Percentiles rank a stretch among this genome's conserved stretches.
phyloP scores from a whole-genome alignment of 192 early-diverging fungal species.

The Chytriomyces sp. region DNA sequence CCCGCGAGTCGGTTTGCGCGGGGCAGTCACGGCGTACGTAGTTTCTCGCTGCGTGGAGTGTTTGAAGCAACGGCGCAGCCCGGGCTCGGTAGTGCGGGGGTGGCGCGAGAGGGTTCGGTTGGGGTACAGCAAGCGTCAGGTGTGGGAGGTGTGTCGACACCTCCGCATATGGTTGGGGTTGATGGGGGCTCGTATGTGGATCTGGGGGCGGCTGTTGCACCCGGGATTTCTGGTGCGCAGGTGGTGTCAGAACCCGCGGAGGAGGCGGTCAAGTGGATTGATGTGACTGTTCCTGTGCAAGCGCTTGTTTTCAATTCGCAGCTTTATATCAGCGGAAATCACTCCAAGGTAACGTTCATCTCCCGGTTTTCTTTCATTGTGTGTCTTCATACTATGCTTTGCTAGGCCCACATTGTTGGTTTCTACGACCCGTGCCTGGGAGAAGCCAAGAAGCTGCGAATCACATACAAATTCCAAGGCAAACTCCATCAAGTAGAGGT shows the following conservation, averaged over 20 bases:
- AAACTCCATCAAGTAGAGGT: constrained; percentile 79
- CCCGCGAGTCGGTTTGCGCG: constrained; percentile 24
- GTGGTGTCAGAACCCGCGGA: background rate
- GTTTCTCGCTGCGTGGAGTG: background rate
- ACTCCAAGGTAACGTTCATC: constrained; percentile 85
- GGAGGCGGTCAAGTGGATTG: constrained; percentile 49
- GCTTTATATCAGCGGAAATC: constrained; percentile 82
- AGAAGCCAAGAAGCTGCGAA: constrained; percentile 76
- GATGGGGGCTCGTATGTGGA: constrained; percentile 21
- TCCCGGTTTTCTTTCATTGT: constrained; percentile 8
- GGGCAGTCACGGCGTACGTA: background rate
- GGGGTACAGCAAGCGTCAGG: too few species aligned
- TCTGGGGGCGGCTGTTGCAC: constrained; percentile 6
- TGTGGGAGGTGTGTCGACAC: background rate
- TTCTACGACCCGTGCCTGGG: constrained; percentile 97
- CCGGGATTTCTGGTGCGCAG: background rate
- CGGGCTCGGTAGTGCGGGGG: background rate
- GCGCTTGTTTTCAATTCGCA: constrained; percentile 81
- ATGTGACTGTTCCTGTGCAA: constrained; percentile 88
- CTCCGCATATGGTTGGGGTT: constrained; percentile 27
- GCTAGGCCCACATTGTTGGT: constrained; percentile 78
- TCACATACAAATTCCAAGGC: constrained; percentile 83
- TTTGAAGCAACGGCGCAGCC: too few species aligned
- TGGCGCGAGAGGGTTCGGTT: background rate
- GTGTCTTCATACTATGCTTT: constrained; percentile 1